Evolutionary conservation across 2,329 filamentous ascomycete genomes (phyloP), one percentile per base, ranked within the genome.

Genomic region (Emydomyces testavorans): DNA sequence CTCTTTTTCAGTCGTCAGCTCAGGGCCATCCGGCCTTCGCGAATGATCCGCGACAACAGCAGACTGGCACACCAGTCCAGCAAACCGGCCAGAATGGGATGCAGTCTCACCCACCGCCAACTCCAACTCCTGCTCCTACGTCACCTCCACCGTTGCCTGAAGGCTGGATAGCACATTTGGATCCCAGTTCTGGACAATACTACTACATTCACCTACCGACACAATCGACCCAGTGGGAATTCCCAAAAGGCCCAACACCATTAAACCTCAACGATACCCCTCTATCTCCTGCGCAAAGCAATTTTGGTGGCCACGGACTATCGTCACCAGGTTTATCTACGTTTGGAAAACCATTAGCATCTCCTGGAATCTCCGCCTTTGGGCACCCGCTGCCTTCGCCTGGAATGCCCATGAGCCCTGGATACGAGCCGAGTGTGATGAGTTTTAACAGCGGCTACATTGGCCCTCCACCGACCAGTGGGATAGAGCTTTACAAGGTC

Each of bases 161-260:
- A 68, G 92, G 92, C 28, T 98, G 92, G 92, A 96, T 98, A 60
- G 87, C 92, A 16, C 92, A 96, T 64, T 74, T 96, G 3, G 92
- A 98, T 62, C 85, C 87, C 56, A 94, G 85, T 61, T 96, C 90
- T 1, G 92, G 92, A 1, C 90, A 96, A 62, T 98, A 96, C 66
- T 98, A 98, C 65, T 98, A 98, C 61, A 98, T 98, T 51, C 92
- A 98, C 64, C 75, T 98, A 24, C 85, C 89, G 1, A 89, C 86
- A 0, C 92, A 96, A 62, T 87, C 89, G 2, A 98, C 92, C 0
- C 92, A 98, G 62, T 98, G 92, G 92, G 92, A 98, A 60, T 96
- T 96, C 56, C 92, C 92, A 23, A 96, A 95, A 67, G 90, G 90
- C 0, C 89, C 89, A 0, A 94, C 87, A 20, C 90, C 90, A 1